These are phyloP conservation scores for Didymella glomerata DNA, from an alignment of 2,329 filamentous ascomycete species.

Conservation along the genomic window DNA sequence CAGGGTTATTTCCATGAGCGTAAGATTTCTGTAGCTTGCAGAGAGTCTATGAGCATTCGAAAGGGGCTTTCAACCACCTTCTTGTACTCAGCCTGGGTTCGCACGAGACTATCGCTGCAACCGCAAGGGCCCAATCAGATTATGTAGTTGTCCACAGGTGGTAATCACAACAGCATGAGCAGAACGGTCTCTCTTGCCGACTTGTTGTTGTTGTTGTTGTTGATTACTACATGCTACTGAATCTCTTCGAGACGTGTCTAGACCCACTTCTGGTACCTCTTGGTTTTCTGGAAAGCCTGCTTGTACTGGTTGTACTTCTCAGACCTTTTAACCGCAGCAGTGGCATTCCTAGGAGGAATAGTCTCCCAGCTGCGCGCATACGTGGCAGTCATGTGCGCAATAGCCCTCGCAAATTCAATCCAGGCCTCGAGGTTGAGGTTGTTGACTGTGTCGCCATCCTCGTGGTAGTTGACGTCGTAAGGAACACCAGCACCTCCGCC, in stretches of 20 bases:
- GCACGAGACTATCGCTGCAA: too few relatives aligned
- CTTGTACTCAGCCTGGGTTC: too few relatives aligned
- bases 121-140: too few relatives aligned
- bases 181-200: background rate
- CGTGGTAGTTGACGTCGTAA: slow-evolving; percentile 67
- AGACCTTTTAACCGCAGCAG: slow-evolving; percentile 31
- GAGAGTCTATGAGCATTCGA: too few relatives aligned
- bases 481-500: slow-evolving; percentile 72
- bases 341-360: slow-evolving; percentile 40
- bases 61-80: too few relatives aligned
- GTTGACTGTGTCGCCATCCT: slow-evolving; percentile 60
- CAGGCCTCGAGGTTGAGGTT: slow-evolving; percentile 65
- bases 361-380: slow-evolving; percentile 47
- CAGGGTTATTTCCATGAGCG: too few relatives aligned
- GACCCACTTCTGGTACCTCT: slow-evolving; percentile 36
- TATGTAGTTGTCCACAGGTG: too few relatives aligned
- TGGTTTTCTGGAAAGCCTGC: slow-evolving; percentile 31
- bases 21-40: too few relatives aligned
- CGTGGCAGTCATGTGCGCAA: slow-evolving; percentile 61
- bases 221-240: too few relatives aligned
- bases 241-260: slow-evolving; percentile 3
- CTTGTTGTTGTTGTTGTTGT: too few relatives aligned
- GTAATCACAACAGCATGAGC: too few relatives aligned
- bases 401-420: slow-evolving; percentile 64
- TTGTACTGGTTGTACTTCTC: slow-evolving; percentile 32